phyloP scores from a whole-genome alignment of 495 filamentous ascomycete genomes.

The Lasiosphaeris hirsuta region DNA sequence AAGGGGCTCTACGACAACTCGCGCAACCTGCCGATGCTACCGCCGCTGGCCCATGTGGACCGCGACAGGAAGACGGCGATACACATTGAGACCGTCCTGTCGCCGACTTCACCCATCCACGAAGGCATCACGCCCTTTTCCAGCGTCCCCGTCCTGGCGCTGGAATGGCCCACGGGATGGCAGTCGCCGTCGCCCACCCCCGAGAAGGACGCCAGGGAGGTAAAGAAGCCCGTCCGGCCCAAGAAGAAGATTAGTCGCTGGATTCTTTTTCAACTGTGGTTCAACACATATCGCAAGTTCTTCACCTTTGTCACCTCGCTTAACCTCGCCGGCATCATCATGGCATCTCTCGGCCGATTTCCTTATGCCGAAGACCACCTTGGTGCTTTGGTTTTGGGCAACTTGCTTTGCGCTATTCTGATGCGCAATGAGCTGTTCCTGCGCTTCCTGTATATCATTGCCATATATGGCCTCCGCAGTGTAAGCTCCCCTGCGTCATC shows the following conservation, averaged over 20 bases:
- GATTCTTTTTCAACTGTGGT: slow-evolving; percentile 42
- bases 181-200: slow-evolving; percentile 5
- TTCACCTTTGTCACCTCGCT: slow-evolving; percentile 40
- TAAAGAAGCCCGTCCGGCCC: slow-evolving; percentile 7
- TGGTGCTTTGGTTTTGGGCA: slow-evolving; percentile 42
- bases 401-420: slow-evolving; percentile 41
- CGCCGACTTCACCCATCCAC: slow-evolving; percentile 32
- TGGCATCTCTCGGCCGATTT: slow-evolving; percentile 35
- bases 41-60: slow-evolving; percentile 26
- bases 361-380: slow-evolving; percentile 41
- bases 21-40: slow-evolving; percentile 24
- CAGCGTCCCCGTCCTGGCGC: slow-evolving; percentile 30
- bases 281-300: slow-evolving; percentile 47
- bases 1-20: slow-evolving; percentile 40
- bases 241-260: slow-evolving; percentile 34
- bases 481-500: slow-evolving; percentile 25
- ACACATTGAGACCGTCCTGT: slow-evolving; percentile 23
- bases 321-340: slow-evolving; percentile 38
- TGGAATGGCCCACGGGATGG: slow-evolving; percentile 23
- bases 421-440: slow-evolving; percentile 44
- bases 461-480: slow-evolving; percentile 41
- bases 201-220: slow-evolving; percentile 7
- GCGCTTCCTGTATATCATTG: slow-evolving; percentile 37
- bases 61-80: slow-evolving; percentile 18
- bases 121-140: slow-evolving; percentile 39